Evolutionary conservation across 1,139 yeast genomes (phyloP).

Genomic region (Kodamaea arcana): DNA sequence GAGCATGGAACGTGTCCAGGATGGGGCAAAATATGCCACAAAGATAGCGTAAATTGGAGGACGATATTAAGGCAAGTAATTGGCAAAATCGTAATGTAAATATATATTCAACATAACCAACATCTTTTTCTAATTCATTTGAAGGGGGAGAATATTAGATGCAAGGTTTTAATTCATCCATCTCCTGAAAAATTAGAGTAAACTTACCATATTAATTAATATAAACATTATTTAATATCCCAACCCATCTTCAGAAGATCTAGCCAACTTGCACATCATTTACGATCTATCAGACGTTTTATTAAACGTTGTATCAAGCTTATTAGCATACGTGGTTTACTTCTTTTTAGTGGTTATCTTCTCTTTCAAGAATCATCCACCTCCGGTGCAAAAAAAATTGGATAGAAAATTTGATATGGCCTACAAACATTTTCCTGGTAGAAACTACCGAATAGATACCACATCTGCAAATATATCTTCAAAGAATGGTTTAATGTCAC

Average conservation of each 20-base stretch:
- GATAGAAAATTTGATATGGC: background rate
- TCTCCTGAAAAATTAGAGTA: too few relatives aligned
- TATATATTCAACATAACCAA: too few relatives aligned
- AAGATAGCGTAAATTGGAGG: background rate
- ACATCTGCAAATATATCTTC: background rate
- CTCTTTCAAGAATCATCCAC: background rate
- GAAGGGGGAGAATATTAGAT: too few relatives aligned
- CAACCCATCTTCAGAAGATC: too few relatives aligned
- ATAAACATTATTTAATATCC: too few relatives aligned
- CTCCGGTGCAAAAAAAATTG: background rate
- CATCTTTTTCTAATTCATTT: too few relatives aligned
- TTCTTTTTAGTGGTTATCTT: background rate
- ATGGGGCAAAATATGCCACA: background rate
- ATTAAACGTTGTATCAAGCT: background rate
- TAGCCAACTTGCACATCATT: too few relatives aligned
- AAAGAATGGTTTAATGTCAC: conserved; percentile 8
- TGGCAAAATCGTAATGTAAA: too few relatives aligned
- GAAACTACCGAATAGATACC: conserved; percentile 1
- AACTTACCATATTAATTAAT: too few relatives aligned
- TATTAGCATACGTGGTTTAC: background rate
- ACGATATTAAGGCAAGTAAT: too few relatives aligned
- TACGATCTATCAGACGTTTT: background rate
- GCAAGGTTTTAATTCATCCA: too few relatives aligned
- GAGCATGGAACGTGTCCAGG: background rate
- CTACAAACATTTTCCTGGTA: background rate